Evolutionary conservation across 2,329 filamentous ascomycete species (phyloP).

Genomic region (Colletotrichum karsti): DNA sequence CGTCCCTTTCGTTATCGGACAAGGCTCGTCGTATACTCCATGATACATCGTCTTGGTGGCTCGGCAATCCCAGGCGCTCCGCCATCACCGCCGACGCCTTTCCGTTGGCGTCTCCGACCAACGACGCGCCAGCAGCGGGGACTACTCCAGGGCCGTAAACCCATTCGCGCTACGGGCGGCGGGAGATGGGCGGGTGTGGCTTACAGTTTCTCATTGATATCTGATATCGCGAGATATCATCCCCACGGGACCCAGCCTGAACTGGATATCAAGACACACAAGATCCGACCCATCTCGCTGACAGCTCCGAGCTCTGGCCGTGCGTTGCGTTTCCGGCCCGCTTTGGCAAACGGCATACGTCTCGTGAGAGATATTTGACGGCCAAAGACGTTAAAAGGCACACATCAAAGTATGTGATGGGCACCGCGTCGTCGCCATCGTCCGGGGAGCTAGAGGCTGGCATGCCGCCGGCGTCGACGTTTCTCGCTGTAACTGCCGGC

Average conservation of each 20-base stretch:
- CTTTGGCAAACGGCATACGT: not conserved
- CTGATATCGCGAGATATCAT: not conserved
- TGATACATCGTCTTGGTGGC: not conserved
- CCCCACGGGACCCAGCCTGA: not conserved
- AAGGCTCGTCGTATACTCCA: not conserved
- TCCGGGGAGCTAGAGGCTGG: not conserved
- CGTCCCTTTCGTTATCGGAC: not conserved
- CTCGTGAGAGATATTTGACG: not conserved
- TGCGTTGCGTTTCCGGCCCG: slow-evolving; percentile 1
- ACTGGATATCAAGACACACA: not conserved
- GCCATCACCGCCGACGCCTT: not conserved
- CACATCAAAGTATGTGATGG: not conserved
- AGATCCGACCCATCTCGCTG: not conserved
- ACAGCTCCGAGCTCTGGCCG: not conserved
- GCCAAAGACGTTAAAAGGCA: not conserved
- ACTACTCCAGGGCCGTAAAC: not conserved
- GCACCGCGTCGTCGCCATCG: not conserved
- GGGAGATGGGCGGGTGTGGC: not conserved
- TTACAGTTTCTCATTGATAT: slow-evolving; percentile 5
- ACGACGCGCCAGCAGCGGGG: not conserved
- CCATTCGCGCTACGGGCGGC: not conserved
- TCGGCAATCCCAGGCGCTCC: not conserved
- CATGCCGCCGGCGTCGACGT: not conserved
- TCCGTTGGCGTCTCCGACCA: not conserved
- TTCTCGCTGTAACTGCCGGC: slow-evolving; percentile 6